Conservation (phyloP, 2,329 filamentous ascomycete genomes). For the Phaeoacremonium minimum region DNA sequence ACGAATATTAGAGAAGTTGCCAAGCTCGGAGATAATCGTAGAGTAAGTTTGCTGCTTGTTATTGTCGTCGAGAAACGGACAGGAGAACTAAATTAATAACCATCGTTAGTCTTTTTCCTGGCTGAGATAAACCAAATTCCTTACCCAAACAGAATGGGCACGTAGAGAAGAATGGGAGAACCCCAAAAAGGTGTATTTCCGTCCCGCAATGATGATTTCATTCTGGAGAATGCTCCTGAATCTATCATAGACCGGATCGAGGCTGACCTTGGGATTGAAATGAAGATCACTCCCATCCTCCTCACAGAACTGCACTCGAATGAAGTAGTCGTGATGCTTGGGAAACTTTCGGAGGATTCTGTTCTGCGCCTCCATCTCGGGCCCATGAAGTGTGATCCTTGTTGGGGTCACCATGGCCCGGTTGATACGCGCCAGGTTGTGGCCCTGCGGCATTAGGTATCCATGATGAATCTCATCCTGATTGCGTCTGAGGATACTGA, state of each 20-base stretch:
- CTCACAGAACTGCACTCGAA: conserved; percentile 70
- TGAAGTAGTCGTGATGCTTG: conserved; percentile 56
- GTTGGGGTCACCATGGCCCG: conserved; percentile 57
- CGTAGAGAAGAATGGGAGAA: conserved; percentile 78
- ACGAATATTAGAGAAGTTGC: conserved; percentile 44
- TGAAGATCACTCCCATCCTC: conserved; percentile 64
- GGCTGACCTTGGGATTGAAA: conserved; percentile 48
- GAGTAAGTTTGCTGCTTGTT: conserved; percentile 26
- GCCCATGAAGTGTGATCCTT: conserved; percentile 51
- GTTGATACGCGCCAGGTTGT: conserved; percentile 46
- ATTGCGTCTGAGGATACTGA: conserved; percentile 29
- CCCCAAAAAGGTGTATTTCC: conserved; percentile 63
- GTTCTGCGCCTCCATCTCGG: conserved; percentile 65
- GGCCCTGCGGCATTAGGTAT: conserved; percentile 14
- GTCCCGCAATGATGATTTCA: conserved; percentile 61
- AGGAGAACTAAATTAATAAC: conserved; percentile 38
- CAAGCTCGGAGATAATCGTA: conserved; percentile 42
- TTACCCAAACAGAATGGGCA: conserved; percentile 59
- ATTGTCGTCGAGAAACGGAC: conserved; percentile 35
- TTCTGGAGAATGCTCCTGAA: conserved; percentile 56
- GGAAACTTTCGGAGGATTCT: conserved; percentile 65
- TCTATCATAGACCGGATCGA: conserved; percentile 48
- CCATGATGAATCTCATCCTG: conserved; percentile 27
- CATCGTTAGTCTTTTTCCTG: too few species aligned
- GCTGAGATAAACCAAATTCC: background rate